These are phyloP conservation scores for Xylaria intraflava DNA, from an alignment of 495 filamentous ascomycete genomes.

Conservation along the genomic window DNA sequence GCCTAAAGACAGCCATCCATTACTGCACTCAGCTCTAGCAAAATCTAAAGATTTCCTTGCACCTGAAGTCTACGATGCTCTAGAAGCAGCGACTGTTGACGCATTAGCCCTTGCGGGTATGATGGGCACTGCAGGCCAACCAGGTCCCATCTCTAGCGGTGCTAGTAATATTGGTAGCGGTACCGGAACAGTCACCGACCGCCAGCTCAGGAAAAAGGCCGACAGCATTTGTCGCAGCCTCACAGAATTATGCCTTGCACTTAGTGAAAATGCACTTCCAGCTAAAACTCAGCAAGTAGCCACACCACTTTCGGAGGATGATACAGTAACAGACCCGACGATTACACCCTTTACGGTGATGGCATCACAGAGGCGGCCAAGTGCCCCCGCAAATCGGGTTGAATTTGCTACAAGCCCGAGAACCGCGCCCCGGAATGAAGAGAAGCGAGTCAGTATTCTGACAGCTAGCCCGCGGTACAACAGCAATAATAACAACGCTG, in stretches of 20 bases:
- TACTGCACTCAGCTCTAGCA: constrained; percentile 70
- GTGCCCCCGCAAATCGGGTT: constrained; percentile 26
- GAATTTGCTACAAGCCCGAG: constrained; percentile 49
- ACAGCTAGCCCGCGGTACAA: constrained; percentile 38
- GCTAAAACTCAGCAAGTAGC: constrained; percentile 30
- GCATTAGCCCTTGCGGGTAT: constrained; percentile 68
- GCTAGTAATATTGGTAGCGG: constrained; percentile 58
- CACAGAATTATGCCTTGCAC: constrained; percentile 83
- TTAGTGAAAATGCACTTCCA: constrained; percentile 53
- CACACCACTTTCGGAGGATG: constrained; percentile 21
- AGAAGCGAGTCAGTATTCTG: constrained; percentile 59
- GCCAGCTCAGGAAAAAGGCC: constrained; percentile 79
- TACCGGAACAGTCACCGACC: constrained; percentile 57
- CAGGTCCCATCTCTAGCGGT: constrained; percentile 53
- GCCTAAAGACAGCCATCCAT: constrained; percentile 57
- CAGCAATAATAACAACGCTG: constrained; percentile 25
- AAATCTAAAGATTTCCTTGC: constrained; percentile 65
- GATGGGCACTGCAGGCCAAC: constrained; percentile 58
- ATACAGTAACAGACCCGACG: constrained; percentile 28
- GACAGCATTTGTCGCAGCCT: constrained; percentile 89
- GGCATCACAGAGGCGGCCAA: constrained; percentile 29
- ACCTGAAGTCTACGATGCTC: constrained; percentile 66
- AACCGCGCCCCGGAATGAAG: constrained; percentile 64
- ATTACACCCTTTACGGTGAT: constrained; percentile 29
- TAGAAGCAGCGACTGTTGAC: constrained; percentile 77